Evolutionary conservation across 2,329 filamentous ascomycete species (phyloP), one percentile per base, ranked within the genome.

Genomic region (Pseudocercospora ulei): DNA sequence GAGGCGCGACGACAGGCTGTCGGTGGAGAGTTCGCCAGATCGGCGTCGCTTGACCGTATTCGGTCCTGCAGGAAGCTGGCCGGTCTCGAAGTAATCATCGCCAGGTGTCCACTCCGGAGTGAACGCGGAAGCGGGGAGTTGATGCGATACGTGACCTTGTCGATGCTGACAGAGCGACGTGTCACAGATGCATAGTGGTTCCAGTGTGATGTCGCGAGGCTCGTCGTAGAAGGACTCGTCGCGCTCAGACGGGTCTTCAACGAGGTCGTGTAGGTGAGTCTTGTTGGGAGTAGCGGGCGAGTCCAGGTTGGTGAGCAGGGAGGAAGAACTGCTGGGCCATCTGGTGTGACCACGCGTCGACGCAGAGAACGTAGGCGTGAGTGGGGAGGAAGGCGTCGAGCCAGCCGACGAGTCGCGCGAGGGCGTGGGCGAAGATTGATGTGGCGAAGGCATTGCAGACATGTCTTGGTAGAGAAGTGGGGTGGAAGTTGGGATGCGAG

Each of bases 211-310:
- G 13, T 31, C 25, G 12, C 35, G 16, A 12, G 24, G 67, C 17
- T 70, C 60, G 31, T 69, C 58, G 30, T 67, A 61, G 42, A 31
- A 69, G 67, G 43, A 67, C 17, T 78, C 73, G 13, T 81, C 81
- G 38, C 72, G 73, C 58, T 87, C 81, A 26, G 77, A 64, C 2
- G 81, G 78, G 55, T 93, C 86, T 60, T 95, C 87, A 55, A 86
- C 75, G 12, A 95, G 81, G 54, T 90, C 82, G 9, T 84, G 81
- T 46, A 95, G 68, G 36, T 83, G 83, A 0, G 73, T 65, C 66
- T 46, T 41, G 13, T 46, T 40, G 4, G 68, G 35, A 24, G 53
- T 56, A 65, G 71, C 42, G 70, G 78, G 43, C 70, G 79, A 39
- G 69, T 78, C 46, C 62, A 73, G 67, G 19, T 70, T 65, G 5